Percentiles rank a stretch among this genome's conserved stretches.
These are phyloP conservation scores for Neurospora hispaniola DNA, from an alignment of 495 filamentous ascomycete species.

Conservation along the genomic window DNA sequence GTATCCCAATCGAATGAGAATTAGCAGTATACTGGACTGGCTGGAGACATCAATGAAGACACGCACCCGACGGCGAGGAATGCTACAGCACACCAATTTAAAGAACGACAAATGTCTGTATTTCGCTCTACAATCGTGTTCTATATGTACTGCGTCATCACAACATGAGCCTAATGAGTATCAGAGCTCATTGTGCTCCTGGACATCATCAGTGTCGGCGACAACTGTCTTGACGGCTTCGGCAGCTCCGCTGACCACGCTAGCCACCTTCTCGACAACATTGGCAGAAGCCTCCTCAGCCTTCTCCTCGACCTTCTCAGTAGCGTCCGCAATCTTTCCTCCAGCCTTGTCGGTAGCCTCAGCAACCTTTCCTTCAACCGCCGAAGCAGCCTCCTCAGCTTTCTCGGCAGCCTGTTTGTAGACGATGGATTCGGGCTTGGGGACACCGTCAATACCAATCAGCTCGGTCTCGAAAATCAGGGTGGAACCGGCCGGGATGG, in stretches of 20 bases:
- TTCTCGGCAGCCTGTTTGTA: slow-evolving; percentile 27
- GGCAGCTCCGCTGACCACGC: slow-evolving; percentile 32
- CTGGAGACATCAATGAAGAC: neutral
- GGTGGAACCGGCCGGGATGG: slow-evolving; percentile 69
- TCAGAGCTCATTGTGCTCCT: slow-evolving; percentile 46
- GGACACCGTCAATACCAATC: slow-evolving; percentile 74
- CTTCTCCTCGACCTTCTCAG: slow-evolving; percentile 19
- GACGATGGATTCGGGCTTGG: slow-evolving; percentile 39
- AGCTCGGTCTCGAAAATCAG: slow-evolving; percentile 91
- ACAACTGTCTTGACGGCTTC: slow-evolving; percentile 34
- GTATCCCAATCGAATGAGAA: too few species aligned
- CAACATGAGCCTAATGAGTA: neutral
- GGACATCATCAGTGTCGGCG: slow-evolving; percentile 38
- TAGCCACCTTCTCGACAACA: slow-evolving; percentile 34
- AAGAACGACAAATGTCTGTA: neutral
- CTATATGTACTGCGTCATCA: neutral
- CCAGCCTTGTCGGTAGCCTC: slow-evolving; percentile 7
- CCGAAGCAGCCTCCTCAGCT: slow-evolving; percentile 11
- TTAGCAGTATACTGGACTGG: neutral
- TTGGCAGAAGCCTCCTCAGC: slow-evolving; percentile 27
- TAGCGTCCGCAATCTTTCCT: slow-evolving; percentile 33
- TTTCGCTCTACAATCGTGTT: neutral
- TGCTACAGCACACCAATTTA: neutral
- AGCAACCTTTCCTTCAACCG: slow-evolving; percentile 19
- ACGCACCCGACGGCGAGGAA: neutral